Percentiles rank a stretch among this genome's conserved stretches.
Conservation (phyloP, 108 stramenopile genomes). For the Pseudonitzschia multiseries region DNA sequence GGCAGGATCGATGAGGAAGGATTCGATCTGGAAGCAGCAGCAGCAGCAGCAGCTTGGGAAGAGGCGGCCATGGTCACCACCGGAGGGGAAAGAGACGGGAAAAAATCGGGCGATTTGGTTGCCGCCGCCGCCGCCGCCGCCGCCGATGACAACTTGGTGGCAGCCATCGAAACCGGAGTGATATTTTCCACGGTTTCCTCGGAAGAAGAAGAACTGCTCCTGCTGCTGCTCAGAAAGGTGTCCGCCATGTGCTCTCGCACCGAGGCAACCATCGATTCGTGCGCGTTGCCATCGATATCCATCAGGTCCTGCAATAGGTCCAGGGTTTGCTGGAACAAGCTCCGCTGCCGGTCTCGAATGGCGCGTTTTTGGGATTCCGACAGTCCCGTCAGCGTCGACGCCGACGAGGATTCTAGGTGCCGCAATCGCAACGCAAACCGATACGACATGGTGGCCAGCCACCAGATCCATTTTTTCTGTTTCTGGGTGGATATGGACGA, state of each 20-base stretch:
- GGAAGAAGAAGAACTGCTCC: conserved; percentile 26
- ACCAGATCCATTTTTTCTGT: conserved; percentile 86
- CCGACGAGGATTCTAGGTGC: conserved; percentile 39
- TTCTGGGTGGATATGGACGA: conserved; percentile 70
- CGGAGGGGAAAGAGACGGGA: background rate
- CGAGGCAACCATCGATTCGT: conserved; percentile 76
- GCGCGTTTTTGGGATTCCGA: conserved; percentile 39
- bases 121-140: conserved; percentile 18
- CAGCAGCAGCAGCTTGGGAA: background rate
- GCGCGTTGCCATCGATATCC: conserved; percentile 83
- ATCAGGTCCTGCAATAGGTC: conserved; percentile 72
- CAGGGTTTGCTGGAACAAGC: conserved; percentile 66
- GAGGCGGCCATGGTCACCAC: conserved; percentile 6
- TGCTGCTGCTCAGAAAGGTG: conserved; percentile 65
- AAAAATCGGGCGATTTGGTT: background rate
- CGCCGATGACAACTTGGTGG: conserved; percentile 35
- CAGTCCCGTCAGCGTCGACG: conserved; percentile 19
- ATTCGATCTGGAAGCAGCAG: background rate
- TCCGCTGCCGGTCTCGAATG: conserved; percentile 79
- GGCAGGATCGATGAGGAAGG: conserved; percentile 7
- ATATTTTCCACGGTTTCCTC: conserved; percentile 1
- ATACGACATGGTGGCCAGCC: conserved; percentile 82
- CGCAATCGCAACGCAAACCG: conserved; percentile 79
- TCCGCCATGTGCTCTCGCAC: conserved; percentile 81
- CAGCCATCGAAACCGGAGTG: background rate